These are phyloP conservation scores for Puccinia horiana DNA, from an alignment of 1,284 basidiomycete species.

Conservation along the genomic window DNA sequence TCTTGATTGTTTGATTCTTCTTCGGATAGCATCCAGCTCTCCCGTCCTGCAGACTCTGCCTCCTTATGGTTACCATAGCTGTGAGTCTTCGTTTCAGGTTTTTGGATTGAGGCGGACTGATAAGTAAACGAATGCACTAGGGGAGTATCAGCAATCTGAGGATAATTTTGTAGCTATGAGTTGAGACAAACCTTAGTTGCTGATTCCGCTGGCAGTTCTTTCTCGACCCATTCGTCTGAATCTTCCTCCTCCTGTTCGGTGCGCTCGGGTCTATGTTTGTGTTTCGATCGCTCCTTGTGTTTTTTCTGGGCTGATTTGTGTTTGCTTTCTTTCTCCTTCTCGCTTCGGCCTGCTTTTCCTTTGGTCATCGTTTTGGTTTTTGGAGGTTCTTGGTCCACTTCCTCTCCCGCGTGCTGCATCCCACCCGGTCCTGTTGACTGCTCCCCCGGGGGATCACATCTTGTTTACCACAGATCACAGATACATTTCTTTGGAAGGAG, in stretches of 20 bases:
- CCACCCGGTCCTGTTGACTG: no score
- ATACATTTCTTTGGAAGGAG: no score
- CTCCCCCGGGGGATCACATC: no score
- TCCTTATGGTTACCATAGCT: neutral
- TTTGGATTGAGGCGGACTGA: neutral
- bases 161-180: neutral
- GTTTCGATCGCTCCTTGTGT: neutral
- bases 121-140: neutral
- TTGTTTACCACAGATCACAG: no score
- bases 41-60: neutral
- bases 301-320: neutral
- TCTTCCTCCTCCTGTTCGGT: neutral
- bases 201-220: neutral
- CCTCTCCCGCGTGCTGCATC: no score
- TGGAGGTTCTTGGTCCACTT: no score
- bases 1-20: neutral
- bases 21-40: slow-evolving; percentile 8
- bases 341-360: neutral
- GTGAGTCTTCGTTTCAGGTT: neutral
- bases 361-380: neutral
- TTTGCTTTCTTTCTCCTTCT: neutral
- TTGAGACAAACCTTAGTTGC: neutral
- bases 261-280: neutral
- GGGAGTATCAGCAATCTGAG: neutral
- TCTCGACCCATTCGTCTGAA: slow-evolving; percentile 18